Conservation (phyloP, 2,329 filamentous ascomycete species). For the Aspergillus ruber region DNA sequence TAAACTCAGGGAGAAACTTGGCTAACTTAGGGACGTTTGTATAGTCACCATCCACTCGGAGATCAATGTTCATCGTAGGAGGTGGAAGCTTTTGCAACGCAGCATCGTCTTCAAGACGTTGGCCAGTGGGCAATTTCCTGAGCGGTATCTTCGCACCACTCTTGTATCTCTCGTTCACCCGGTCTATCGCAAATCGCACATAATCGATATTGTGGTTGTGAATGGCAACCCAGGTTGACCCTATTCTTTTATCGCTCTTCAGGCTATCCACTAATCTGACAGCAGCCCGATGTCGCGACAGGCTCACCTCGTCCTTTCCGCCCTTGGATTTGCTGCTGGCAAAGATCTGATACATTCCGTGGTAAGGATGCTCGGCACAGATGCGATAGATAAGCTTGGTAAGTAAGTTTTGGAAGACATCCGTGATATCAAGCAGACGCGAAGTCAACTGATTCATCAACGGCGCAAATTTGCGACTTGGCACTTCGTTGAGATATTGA, state of each 20-base stretch:
- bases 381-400: conserved; percentile 71
- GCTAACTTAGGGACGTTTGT: conserved; percentile 65
- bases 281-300: conserved; percentile 68
- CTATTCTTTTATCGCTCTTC: conserved; percentile 44
- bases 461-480: conserved; percentile 84
- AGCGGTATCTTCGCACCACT: conserved; percentile 58
- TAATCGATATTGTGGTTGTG: conserved; percentile 66
- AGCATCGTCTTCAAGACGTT: conserved; percentile 57
- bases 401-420: conserved; percentile 69
- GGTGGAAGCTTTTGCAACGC: conserved; percentile 69
- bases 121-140: conserved; percentile 58
- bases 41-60: conserved; percentile 70
- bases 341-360: conserved; percentile 96
- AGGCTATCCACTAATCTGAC: conserved; percentile 60
- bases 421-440: conserved; percentile 66
- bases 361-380: conserved; percentile 87
- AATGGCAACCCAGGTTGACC: conserved; percentile 62
- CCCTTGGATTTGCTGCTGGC: conserved; percentile 65
- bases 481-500: conserved; percentile 64
- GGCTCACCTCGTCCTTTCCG: conserved; percentile 65
- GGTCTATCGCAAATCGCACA: conserved; percentile 43
- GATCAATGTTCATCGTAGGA: conserved; percentile 76
- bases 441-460: conserved; percentile 96
- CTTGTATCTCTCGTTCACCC: conserved; percentile 57
- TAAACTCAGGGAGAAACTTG: conserved; percentile 67